These are phyloP conservation scores for Steccherinum ochraceum DNA, from an alignment of 768 basidiomycete genomes.

Conservation along the genomic window DNA sequence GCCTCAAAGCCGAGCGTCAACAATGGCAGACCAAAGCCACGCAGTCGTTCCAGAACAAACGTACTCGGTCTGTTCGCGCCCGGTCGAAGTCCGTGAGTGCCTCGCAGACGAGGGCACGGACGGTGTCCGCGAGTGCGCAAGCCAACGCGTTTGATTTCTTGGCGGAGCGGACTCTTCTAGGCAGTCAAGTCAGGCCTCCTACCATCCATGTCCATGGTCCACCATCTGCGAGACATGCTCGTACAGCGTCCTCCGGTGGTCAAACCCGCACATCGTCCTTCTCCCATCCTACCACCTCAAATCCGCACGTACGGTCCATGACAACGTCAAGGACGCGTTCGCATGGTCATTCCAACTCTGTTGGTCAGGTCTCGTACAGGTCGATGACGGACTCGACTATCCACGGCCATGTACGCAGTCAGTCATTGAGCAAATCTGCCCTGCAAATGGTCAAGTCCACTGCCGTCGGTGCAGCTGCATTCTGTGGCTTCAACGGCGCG, in stretches of 20 bases:
- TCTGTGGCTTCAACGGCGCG: conserved; percentile 18
- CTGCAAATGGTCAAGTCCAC: conserved; percentile 26
- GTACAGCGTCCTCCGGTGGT: conserved; percentile 17
- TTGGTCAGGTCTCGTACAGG: conserved; percentile 25
- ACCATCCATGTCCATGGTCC: conserved; percentile 21
- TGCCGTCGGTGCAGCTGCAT: conserved; percentile 25
- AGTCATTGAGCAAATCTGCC: conserved; percentile 32
- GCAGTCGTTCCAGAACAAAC: conserved; percentile 59
- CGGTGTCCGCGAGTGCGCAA: conserved; percentile 23
- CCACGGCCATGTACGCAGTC: conserved; percentile 28
- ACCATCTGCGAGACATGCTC: conserved; percentile 27
- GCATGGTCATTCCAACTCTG: conserved; percentile 30
- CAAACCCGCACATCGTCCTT: conserved; percentile 13
- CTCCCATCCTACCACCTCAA: conserved; percentile 13
- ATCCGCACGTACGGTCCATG: conserved; percentile 14
- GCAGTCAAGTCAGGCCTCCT: conserved; percentile 54
- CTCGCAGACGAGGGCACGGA: conserved; percentile 9
- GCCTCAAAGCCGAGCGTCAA: conserved; percentile 55
- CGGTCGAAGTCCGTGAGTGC: conserved; percentile 50
- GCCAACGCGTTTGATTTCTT: conserved; percentile 45
- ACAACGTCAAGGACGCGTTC: conserved; percentile 20
- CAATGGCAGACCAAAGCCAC: conserved; percentile 62
- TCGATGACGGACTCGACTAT: conserved; percentile 18
- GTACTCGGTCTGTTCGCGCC: conserved; percentile 49
- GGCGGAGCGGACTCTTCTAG: conserved; percentile 59